Evolutionary conservation across 345 rosid species (phyloP).

Genomic region (Sisymbrium irio): DNA sequence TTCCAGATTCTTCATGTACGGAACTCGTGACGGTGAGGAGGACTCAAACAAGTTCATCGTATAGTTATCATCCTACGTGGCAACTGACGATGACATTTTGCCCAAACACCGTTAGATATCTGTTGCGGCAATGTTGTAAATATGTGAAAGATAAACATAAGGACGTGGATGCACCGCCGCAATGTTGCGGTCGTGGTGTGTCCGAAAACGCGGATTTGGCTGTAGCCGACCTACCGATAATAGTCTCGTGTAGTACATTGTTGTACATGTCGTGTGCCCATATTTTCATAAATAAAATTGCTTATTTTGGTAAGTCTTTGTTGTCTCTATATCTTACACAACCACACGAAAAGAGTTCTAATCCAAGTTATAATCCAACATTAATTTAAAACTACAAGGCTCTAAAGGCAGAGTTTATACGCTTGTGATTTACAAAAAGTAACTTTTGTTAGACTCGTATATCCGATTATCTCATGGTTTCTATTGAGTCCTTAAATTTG

Average conservation of each 20-base stretch:
- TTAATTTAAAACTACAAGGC: not conserved
- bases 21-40: not conserved
- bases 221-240: not conserved
- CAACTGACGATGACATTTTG: not conserved
- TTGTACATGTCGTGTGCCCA: not conserved
- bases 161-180: not conserved
- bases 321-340: not conserved
- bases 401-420: not conserved
- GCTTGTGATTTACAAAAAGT: no score
- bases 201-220: not conserved
- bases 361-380: not conserved
- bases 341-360: not conserved
- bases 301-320: not conserved
- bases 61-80: not conserved
- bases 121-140: not conserved
- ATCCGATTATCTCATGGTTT: no score
- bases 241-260: not conserved
- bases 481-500: no score
- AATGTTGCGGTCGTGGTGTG: not conserved
- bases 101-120: not conserved
- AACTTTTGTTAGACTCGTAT: no score
- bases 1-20: not conserved
- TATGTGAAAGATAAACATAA: not conserved
- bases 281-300: not conserved
- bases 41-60: not conserved